Conservation (phyloP, 768 basidiomycete species). For the Lactifluus pinguis region DNA sequence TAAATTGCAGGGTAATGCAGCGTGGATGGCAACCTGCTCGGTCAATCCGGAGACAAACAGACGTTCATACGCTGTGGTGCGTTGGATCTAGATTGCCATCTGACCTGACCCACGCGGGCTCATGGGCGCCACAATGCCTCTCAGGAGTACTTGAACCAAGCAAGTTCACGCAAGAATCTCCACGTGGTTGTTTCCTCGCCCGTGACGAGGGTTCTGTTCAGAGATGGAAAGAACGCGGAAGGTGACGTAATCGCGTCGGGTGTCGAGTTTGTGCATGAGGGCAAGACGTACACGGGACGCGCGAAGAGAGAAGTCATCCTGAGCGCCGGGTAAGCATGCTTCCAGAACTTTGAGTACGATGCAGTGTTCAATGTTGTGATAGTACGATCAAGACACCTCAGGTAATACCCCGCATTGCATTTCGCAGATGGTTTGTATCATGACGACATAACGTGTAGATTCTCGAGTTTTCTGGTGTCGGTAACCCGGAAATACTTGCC, state of each 20-base stretch:
- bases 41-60: constrained; percentile 8
- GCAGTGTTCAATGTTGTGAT: not conserved
- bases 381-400: constrained; percentile 34
- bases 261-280: constrained; percentile 27
- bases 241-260: constrained; percentile 26
- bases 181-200: constrained; percentile 14
- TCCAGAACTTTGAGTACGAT: not conserved
- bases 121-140: not conserved
- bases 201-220: constrained; percentile 14
- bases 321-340: constrained; percentile 29
- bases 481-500: constrained; percentile 33
- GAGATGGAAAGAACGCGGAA: constrained; percentile 7
- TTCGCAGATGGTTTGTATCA: not conserved
- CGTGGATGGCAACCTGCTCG: constrained; percentile 12
- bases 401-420: not conserved
- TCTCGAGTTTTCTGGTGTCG: constrained; percentile 52
- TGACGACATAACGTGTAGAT: constrained; percentile 30
- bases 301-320: constrained; percentile 37
- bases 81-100: not conserved
- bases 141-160: constrained; percentile 9
- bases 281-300: constrained; percentile 24
- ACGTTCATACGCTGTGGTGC: constrained; percentile 12
- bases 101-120: not conserved
- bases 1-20: constrained; percentile 1
- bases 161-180: constrained; percentile 7